Percentiles rank a stretch among this genome's conserved stretches.
Conservation (phyloP, 768 basidiomycete species). For the Russula foetens region DNA sequence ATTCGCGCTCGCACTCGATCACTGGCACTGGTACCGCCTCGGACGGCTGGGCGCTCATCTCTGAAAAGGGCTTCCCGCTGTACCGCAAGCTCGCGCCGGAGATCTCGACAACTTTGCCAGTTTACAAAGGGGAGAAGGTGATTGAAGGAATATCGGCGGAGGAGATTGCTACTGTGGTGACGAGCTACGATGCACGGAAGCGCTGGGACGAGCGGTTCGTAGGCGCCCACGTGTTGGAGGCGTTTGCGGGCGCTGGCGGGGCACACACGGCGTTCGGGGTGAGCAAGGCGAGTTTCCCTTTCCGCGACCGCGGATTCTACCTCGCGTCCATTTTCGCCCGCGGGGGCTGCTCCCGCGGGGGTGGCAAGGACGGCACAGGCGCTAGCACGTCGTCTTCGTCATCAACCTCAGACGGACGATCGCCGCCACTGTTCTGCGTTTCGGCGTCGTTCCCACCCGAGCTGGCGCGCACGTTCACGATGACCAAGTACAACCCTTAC, state of each 20-base stretch:
- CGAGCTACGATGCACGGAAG: constrained; percentile 61
- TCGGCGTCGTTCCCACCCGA: constrained; percentile 76
- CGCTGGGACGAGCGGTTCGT: constrained; percentile 86
- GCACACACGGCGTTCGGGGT: constrained; percentile 65
- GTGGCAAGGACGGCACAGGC: constrained; percentile 27
- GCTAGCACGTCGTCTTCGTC: background rate
- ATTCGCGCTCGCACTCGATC: constrained; percentile 36
- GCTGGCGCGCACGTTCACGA: constrained; percentile 44
- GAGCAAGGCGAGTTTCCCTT: constrained; percentile 78
- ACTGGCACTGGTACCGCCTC: constrained; percentile 24
- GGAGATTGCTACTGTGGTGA: constrained; percentile 71
- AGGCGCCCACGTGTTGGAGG: constrained; percentile 58
- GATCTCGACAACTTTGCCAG: constrained; percentile 71
- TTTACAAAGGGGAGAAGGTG: constrained; percentile 84
- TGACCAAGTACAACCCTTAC: constrained; percentile 69
- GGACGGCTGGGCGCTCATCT: constrained; percentile 68
- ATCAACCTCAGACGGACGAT: constrained; percentile 8
- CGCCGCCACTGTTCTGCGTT: constrained; percentile 71
- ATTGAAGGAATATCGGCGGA: constrained; percentile 92
- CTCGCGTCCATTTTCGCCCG: constrained; percentile 72
- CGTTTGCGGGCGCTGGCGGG: constrained; percentile 55
- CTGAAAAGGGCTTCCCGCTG: constrained; percentile 68
- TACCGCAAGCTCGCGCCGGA: constrained; percentile 69
- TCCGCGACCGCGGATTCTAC: constrained; percentile 83
- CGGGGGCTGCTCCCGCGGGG: constrained; percentile 21